Percentiles rank a stretch among this genome's conserved stretches.
Evolutionary conservation across 164 flowering plant genomes (phyloP).

Genomic region (Annona squamosa): DNA sequence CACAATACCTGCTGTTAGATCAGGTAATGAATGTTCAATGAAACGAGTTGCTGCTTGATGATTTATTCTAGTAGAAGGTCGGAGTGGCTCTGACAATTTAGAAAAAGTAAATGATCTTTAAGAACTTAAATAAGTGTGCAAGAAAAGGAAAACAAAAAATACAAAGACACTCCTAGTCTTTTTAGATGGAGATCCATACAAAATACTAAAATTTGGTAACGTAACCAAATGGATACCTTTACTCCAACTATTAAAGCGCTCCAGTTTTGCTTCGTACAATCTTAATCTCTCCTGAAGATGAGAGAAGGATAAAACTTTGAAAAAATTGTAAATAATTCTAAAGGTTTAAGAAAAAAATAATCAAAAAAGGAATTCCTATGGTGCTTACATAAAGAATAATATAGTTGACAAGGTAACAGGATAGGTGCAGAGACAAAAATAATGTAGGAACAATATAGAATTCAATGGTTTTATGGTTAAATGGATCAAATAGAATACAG

Average conservation of each 20-base stretch:
- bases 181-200: not conserved
- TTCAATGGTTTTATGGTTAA: too few species aligned
- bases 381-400: too few species aligned
- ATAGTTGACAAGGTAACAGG: too few species aligned
- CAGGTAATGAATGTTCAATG: conserved; percentile 90
- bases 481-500: too few species aligned
- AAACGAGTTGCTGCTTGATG: conserved; percentile 83
- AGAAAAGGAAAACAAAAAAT: not conserved
- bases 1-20: conserved; percentile 64
- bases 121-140: not conserved
- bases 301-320: not conserved
- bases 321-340: not conserved
- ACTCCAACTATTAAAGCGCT: conserved; percentile 44
- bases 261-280: conserved; percentile 73
- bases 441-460: too few species aligned
- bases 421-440: too few species aligned
- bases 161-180: not conserved
- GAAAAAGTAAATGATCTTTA: too few species aligned
- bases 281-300: conserved; percentile 65
- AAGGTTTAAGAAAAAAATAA: not conserved
- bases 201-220: not conserved
- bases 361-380: not conserved
- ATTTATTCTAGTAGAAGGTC: conserved; percentile 73
- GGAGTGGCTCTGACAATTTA: conserved; percentile 55
- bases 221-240: conserved; percentile 47